Percentiles rank a stretch among this genome's conserved stretches.
Conservation (phyloP, 129 eudicot genomes). For the Flaveria trinervia region DNA sequence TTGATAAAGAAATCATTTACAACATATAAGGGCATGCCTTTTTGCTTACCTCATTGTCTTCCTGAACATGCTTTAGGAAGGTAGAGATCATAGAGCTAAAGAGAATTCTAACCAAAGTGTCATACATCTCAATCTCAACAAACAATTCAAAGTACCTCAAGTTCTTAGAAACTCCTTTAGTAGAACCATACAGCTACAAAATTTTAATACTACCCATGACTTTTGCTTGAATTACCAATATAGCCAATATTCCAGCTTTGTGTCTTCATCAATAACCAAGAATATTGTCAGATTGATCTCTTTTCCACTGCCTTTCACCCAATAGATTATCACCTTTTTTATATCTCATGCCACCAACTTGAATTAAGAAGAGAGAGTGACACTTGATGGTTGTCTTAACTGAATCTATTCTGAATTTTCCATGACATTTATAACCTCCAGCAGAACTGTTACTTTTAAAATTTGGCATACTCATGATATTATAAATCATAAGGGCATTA, state of each 20-base stretch:
- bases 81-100: neutral
- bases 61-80: neutral
- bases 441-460: neutral
- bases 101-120: neutral
- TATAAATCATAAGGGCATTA: neutral
- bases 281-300: neutral
- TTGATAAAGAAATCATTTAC: no score
- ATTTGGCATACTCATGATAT: neutral
- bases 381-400: neutral
- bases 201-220: neutral
- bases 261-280: neutral
- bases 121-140: neutral
- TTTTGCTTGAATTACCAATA: neutral
- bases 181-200: neutral
- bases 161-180: neutral
- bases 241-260: neutral
- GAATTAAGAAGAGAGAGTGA: neutral
- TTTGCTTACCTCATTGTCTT: neutral
- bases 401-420: neutral
- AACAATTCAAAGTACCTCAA: no score
- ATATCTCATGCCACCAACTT: neutral
- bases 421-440: neutral
- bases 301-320: neutral
- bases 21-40: neutral
- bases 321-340: neutral